Evolutionary conservation across 768 basidiomycete genomes (phyloP), one percentile per base, ranked within the genome.

Genomic region (Tulasnella sp.): DNA sequence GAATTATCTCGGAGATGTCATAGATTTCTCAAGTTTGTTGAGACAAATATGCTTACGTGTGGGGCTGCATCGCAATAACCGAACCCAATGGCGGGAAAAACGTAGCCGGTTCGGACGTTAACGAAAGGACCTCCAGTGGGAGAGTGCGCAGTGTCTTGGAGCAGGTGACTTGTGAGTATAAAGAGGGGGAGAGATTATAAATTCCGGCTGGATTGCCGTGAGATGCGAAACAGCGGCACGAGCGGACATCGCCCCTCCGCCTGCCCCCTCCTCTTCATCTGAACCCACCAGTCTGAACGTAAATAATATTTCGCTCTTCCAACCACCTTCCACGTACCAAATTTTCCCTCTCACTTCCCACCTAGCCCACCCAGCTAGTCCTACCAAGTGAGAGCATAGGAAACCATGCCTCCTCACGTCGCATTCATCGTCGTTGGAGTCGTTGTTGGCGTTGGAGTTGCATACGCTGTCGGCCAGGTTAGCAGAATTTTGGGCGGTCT

Each of bases 391-490:
- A 64, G 29, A 64, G 58, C 58, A 34, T 14, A 5, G 58, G 6
- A 64, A 25, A 58, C n/a, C 42, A 72, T 72, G 71, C 15, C 39
- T 15, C 71, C 71, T 11, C 71, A 39, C 22, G 71, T 72, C 15
- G 71, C 71, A 2, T 42, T 72, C 71, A 72, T 72, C 6, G 71
- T 72, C 29, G 71, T 22, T 25, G 45, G 71, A 25, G 45, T 49
- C 15, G 45, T 72, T n/a, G 37, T 72, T 22, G 71, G 71, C 71
- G 71, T 72, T 72, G 71, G 71, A 19, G 36, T 72, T 39, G 71
- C 45, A 25, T 39, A 42, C 17, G 71, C 37, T n/a, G 45, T 58
- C 1, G 54, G 54, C 5, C 54, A 72, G 71, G 71, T 72, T 2
- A 58, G 54, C 54, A 58, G 29, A 58, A 29, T 58, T n/a, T 58